phyloP scores from a whole-genome alignment of 2,329 filamentous ascomycete genomes.

The Corniculantispora saksenae region DNA sequence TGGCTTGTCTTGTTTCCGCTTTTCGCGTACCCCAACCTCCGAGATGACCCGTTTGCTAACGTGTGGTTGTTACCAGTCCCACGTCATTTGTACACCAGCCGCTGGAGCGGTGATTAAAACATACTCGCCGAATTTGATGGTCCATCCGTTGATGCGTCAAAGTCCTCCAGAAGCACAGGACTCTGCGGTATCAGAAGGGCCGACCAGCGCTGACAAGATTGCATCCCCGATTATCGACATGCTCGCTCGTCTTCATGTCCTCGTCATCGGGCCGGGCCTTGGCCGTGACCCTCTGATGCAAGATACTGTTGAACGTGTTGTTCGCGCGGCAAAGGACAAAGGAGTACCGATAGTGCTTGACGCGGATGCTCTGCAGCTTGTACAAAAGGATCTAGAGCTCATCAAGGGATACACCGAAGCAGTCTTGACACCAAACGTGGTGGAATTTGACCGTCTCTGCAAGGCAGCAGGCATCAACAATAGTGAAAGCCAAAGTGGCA shows the following conservation, averaged over 20 bases:
- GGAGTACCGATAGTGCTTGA: constrained; percentile 84
- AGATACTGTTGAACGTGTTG: constrained; percentile 76
- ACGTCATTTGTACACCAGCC: constrained; percentile 91
- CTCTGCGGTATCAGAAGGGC: constrained; percentile 39
- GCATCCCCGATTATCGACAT: constrained; percentile 72
- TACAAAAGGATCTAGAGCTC: constrained; percentile 73
- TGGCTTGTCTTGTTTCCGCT: constrained; percentile 25
- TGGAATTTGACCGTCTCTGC: constrained; percentile 84
- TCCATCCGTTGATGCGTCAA: constrained; percentile 92
- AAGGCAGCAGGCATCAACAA: constrained; percentile 71
- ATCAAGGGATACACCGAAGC: constrained; percentile 80
- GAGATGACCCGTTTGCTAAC: background rate
- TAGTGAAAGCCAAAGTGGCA: constrained; percentile 35
- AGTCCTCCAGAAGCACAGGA: constrained; percentile 49
- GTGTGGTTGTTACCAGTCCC: constrained; percentile 60
- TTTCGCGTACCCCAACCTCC: no score
- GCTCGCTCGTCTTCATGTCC: constrained; percentile 83
- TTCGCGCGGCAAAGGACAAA: constrained; percentile 72
- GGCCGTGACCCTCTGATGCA: constrained; percentile 91
- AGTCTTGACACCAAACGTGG: constrained; percentile 91
- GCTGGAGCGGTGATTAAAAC: constrained; percentile 91
- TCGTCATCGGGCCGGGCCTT: constrained; percentile 90
- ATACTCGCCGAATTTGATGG: constrained; percentile 98
- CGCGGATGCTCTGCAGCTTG: constrained; percentile 81
- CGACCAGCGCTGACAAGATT: constrained; percentile 52